phyloP scores from a whole-genome alignment of 2,329 filamentous ascomycete genomes.

The Neoascochyta sp. region DNA sequence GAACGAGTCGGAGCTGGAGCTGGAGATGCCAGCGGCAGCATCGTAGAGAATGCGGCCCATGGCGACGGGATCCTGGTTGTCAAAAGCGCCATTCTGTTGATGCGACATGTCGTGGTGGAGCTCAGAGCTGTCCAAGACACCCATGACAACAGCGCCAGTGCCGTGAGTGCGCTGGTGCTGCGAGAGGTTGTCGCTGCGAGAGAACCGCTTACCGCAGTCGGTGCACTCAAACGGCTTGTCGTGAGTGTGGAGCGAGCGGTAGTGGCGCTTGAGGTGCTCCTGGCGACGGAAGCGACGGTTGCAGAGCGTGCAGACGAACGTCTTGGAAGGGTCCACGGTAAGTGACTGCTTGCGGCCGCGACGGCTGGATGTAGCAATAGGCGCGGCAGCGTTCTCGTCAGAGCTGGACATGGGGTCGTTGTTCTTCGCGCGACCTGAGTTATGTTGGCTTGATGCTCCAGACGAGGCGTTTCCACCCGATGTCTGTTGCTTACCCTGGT shows the following conservation, averaged over 20 bases:
- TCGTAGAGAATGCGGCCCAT: conserved; percentile 41
- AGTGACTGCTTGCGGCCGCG: conserved; percentile 97
- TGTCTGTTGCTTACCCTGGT: conserved; percentile 32
- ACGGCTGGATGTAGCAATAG: conserved; percentile 62
- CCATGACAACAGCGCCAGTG: conserved; percentile 85
- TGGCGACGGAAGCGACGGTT: conserved; percentile 95
- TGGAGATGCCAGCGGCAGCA: conserved; percentile 37
- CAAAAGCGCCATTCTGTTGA: conserved; percentile 23
- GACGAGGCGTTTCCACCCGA: conserved; percentile 33
- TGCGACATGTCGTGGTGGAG: conserved; percentile 47
- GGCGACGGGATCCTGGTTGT: conserved; percentile 35
- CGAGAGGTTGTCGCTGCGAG: conserved; percentile 91
- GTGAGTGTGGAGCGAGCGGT: conserved; percentile 94
- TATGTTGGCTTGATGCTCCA: conserved; percentile 37
- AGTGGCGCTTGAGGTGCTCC: conserved; percentile 97
- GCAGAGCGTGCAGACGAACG: conserved; percentile 94
- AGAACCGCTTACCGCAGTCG: conserved; percentile 99
- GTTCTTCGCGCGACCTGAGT: conserved; percentile 25
- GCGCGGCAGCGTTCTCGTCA: conserved; percentile 35
- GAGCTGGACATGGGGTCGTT: conserved; percentile 48
- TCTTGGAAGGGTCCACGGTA: conserved; percentile 97
- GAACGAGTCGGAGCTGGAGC: conserved; percentile 33
- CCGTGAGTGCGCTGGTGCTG: conserved; percentile 95
- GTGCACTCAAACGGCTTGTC: conserved; percentile 98
- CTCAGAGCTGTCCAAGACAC: conserved; percentile 72